phyloP scores from a whole-genome alignment of 441 rosid species.

The Euphorbia celastroides region DNA sequence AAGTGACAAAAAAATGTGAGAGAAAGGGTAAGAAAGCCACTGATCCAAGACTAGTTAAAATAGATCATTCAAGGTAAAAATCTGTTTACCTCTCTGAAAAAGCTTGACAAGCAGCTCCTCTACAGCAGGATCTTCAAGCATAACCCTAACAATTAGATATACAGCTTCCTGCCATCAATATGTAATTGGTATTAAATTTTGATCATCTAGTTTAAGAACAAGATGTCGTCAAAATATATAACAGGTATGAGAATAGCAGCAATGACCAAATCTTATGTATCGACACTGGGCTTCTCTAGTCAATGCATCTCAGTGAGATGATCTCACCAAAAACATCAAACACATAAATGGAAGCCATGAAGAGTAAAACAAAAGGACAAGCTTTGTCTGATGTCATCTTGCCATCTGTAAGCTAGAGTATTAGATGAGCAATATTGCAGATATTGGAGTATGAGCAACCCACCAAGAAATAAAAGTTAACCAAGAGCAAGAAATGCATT shows the following conservation, averaged over 20 bases:
- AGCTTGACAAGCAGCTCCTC: constrained; percentile 88
- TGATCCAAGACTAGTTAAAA: not conserved
- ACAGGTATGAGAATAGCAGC: not conserved
- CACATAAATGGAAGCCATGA: too few relatives aligned
- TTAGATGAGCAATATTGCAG: too few relatives aligned
- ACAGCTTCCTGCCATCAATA: too few relatives aligned
- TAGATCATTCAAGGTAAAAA: not conserved
- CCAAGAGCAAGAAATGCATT: not conserved
- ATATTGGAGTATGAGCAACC: too few relatives aligned
- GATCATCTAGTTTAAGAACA: too few relatives aligned
- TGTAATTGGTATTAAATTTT: too few relatives aligned
- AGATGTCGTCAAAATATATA: not conserved
- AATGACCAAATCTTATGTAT: not conserved
- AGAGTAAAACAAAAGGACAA: not conserved
- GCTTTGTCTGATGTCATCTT: not conserved
- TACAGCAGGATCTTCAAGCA: constrained; percentile 91
- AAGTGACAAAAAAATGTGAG: not conserved
- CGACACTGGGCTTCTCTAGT: not conserved
- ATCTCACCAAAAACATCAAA: too few relatives aligned
- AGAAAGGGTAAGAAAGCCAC: not conserved
- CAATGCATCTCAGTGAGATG: not conserved
- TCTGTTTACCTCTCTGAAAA: constrained; percentile 72
- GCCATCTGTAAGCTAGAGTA: too few relatives aligned
- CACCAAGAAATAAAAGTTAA: too few relatives aligned
- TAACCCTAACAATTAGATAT: too few relatives aligned